Evolutionary conservation across 2,329 filamentous ascomycete genomes (phyloP).

Genomic region (Fusarium liriodendri): DNA sequence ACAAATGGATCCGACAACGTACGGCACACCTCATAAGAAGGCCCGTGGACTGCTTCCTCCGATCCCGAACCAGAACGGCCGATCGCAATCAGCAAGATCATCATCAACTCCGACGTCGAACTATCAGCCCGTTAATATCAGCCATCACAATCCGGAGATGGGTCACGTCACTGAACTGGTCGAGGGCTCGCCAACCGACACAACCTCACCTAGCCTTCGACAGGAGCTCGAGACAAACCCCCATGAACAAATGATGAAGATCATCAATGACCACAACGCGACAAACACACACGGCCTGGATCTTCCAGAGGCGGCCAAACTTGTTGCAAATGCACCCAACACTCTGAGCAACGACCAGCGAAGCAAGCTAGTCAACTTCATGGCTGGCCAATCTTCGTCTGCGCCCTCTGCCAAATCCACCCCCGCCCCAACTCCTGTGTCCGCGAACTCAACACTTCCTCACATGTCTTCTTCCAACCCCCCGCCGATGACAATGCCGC

Average conservation of each 20-base stretch:
- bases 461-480: slow-evolving; percentile 24
- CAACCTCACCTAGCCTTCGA: slow-evolving; percentile 61
- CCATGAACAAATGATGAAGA: slow-evolving; percentile 72
- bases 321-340: slow-evolving; percentile 67
- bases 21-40: slow-evolving; percentile 60
- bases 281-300: slow-evolving; percentile 61
- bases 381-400: slow-evolving; percentile 59
- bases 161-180: slow-evolving; percentile 71
- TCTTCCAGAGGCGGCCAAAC: slow-evolving; percentile 60
- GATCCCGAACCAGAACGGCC: slow-evolving; percentile 56
- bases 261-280: slow-evolving; percentile 73
- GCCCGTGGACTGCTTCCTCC: slow-evolving; percentile 66
- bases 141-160: slow-evolving; percentile 56
- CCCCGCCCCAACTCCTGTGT: slow-evolving; percentile 25
- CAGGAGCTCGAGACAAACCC: slow-evolving; percentile 68
- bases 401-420: slow-evolving; percentile 38
- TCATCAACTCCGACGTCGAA: slow-evolving; percentile 25
- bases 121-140: slow-evolving; percentile 37
- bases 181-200: slow-evolving; percentile 61
- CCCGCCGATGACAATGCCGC: slow-evolving; percentile 29
- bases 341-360: slow-evolving; percentile 68
- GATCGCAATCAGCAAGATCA: slow-evolving; percentile 42
- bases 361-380: slow-evolving; percentile 68
- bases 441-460: slow-evolving; percentile 12
- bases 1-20: slow-evolving; percentile 53